Evolutionary conservation across 805 yeast genomes (phyloP).

Genomic region (Candida suzukii): DNA sequence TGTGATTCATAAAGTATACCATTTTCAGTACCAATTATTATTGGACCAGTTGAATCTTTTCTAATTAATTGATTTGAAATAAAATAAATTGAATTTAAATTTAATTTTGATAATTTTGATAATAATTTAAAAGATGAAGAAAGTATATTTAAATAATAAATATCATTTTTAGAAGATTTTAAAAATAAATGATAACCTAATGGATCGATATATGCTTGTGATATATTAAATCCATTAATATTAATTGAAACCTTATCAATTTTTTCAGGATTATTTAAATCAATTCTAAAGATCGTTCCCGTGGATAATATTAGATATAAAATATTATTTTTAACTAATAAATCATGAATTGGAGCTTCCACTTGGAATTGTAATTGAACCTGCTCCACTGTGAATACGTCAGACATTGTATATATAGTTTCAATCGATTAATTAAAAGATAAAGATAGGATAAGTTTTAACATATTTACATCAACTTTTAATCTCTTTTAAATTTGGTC

Average conservation of each 20-base stretch:
- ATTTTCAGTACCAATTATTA: conserved; percentile 40
- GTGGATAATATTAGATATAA: conserved; percentile 46
- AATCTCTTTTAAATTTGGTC: too few relatives aligned
- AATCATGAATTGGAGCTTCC: conserved; percentile 31
- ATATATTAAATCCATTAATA: too few relatives aligned
- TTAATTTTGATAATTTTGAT: conserved; percentile 38
- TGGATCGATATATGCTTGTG: conserved; percentile 35
- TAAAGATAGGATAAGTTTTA: too few relatives aligned
- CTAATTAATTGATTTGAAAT: conserved; percentile 14
- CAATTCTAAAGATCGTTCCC: conserved; percentile 56
- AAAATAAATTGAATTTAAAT: conserved; percentile 36
- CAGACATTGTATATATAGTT: too few relatives aligned
- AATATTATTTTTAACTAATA: conserved; percentile 49
- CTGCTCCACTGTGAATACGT: conserved; percentile 16
- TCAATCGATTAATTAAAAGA: too few relatives aligned
- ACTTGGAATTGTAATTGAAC: conserved; percentile 28
- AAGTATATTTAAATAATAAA: conserved; percentile 38
- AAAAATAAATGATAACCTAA: conserved; percentile 46
- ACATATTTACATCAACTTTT: too few relatives aligned
- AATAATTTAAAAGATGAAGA: conserved; percentile 35
- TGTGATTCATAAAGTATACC: conserved; percentile 43
- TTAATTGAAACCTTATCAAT: too few relatives aligned
- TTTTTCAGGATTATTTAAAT: conserved; percentile 56
- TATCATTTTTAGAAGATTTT: conserved; percentile 38
- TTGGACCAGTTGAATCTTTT: conserved; percentile 31